A percentile compares a stretch with the other conserved stretches of the same genome.
Conservation (phyloP, 2,329 filamentous ascomycete genomes). For the Monilinia fructigena region DNA sequence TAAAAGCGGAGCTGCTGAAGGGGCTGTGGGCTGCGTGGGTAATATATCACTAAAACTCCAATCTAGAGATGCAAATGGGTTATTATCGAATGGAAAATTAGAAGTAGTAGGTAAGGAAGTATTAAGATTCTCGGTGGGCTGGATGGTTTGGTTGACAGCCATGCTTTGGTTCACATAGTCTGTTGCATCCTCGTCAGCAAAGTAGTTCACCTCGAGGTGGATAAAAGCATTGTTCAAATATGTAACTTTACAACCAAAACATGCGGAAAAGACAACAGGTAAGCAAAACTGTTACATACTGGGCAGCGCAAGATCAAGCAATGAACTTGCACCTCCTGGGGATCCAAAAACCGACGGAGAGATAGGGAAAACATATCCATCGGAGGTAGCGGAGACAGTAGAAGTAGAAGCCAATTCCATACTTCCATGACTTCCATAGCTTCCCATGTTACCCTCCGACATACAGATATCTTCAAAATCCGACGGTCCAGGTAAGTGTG, state of each 20-base stretch:
- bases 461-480: slow-evolving; percentile 30
- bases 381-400: slow-evolving; percentile 31
- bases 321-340: slow-evolving; percentile 23
- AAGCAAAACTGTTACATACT: slow-evolving; percentile 26
- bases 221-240: not conserved
- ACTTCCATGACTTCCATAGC: slow-evolving; percentile 33
- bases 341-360: slow-evolving; percentile 25
- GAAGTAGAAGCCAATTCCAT: slow-evolving; percentile 32
- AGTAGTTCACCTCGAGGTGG: not conserved
- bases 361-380: slow-evolving; percentile 32
- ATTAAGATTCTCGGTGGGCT: slow-evolving; percentile 10
- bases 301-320: slow-evolving; percentile 30
- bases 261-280: not conserved
- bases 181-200: slow-evolving; percentile 18
- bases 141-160: slow-evolving; percentile 13
- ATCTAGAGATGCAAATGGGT: not conserved
- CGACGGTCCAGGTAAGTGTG: slow-evolving; percentile 23
- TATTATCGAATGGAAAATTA: slow-evolving; percentile 7
- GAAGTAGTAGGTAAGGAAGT: slow-evolving; percentile 15
- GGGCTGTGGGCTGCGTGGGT: not conserved
- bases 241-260: not conserved
- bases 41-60: slow-evolving; percentile 7
- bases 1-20: slow-evolving; percentile 7
- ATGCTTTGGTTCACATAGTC: slow-evolving; percentile 21
- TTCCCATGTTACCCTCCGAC: slow-evolving; percentile 26